These are phyloP conservation scores for Atalantia buxifolia DNA, from an alignment of 345 rosid species.

Conservation along the genomic window DNA sequence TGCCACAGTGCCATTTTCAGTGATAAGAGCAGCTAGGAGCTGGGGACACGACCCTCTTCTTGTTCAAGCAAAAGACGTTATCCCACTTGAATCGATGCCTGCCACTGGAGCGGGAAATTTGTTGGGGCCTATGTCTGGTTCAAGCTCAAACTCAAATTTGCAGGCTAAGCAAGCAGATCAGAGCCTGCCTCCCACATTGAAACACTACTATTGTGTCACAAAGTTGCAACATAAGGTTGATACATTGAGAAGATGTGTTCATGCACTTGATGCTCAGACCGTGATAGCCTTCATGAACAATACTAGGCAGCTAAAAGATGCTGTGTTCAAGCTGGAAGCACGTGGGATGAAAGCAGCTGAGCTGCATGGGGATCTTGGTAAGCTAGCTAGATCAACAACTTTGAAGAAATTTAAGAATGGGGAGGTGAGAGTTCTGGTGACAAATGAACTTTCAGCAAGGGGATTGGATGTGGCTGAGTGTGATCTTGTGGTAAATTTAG, in stretches of 20 bases:
- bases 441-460: conserved; percentile 94
- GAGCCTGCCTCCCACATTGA: conserved; percentile 83
- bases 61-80: conserved; percentile 69
- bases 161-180: conserved; percentile 54
- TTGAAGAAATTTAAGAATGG: conserved; percentile 85
- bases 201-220: conserved; percentile 70
- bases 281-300: conserved; percentile 95
- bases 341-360: conserved; percentile 78
- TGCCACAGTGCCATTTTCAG: conserved; percentile 91
- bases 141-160: conserved; percentile 31
- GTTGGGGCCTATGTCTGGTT: conserved; percentile 32
- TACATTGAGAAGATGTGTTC: conserved; percentile 76
- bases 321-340: conserved; percentile 87
- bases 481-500: conserved; percentile 87
- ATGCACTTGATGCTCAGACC: conserved; percentile 76
- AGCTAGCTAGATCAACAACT: conserved; percentile 82
- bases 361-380: conserved; percentile 92
- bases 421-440: conserved; percentile 72
- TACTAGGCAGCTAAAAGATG: conserved; percentile 84
- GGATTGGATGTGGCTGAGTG: conserved; percentile 90
- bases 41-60: conserved; percentile 83
- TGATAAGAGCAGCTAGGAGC: conserved; percentile 86
- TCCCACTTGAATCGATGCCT: conserved; percentile 53
- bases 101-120: conserved; percentile 46
- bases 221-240: conserved; percentile 90